Conservation (phyloP, 1,284 basidiomycete genomes). For the Naganishia sp. region DNA sequence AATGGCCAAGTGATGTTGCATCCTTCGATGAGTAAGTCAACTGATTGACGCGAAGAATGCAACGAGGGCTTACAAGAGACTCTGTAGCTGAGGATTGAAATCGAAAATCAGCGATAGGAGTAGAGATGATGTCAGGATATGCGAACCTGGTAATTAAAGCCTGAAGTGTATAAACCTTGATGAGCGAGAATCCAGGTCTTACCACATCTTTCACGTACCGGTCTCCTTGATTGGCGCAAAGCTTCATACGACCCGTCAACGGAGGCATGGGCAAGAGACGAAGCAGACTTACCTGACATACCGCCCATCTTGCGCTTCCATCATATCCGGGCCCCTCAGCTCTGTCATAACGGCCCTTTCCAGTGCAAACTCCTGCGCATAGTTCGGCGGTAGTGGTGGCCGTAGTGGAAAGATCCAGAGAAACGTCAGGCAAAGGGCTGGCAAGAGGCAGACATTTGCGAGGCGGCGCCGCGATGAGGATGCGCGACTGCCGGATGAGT, state of each 20-base stretch:
- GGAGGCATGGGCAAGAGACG: no score
- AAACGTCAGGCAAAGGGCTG: conserved; percentile 25
- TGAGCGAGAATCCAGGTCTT: not conserved
- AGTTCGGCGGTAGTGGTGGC: conserved; percentile 44
- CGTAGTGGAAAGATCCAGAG: conserved; percentile 22
- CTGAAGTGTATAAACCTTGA: not conserved
- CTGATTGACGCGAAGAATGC: not conserved
- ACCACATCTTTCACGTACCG: conserved; percentile 34
- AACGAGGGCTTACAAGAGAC: conserved; percentile 23
- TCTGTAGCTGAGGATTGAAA: conserved; percentile 36
- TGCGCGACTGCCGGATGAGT: conserved; percentile 4
- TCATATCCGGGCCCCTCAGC: conserved; percentile 33
- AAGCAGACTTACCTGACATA: conserved; percentile 44
- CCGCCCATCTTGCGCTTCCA: conserved; percentile 42
- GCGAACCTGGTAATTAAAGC: conserved; percentile 34
- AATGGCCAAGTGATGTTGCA: conserved; percentile 51
- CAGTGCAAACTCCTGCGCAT: conserved; percentile 39
- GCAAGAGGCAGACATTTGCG: conserved; percentile 17
- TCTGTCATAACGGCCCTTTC: conserved; percentile 35
- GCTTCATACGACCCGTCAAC: conserved; percentile 34
- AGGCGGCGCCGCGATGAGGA: conserved; percentile 8
- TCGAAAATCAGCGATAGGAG: conserved; percentile 41
- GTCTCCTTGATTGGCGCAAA: conserved; percentile 48
- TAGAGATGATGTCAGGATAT: not conserved
- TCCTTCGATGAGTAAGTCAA: conserved; percentile 33